Base-by-base conservation (phyloP, 225 moss, liverwort and hornwort species). In the Takakia lepidozioides region DNA sequence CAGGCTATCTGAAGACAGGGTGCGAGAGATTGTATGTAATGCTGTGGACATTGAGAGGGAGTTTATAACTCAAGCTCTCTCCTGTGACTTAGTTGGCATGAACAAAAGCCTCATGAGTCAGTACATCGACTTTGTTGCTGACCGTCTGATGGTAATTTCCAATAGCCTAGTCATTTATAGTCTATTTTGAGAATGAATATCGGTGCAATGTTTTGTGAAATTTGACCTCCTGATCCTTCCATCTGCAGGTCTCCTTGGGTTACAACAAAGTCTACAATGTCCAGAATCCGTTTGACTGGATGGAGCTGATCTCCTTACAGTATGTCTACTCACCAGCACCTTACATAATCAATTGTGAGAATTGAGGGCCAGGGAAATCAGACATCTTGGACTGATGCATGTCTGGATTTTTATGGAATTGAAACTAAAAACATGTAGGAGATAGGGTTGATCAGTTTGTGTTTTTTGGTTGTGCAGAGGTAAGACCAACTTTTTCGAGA, bases 271-370 rank as follows among this genome's bases (percentile, higher is more conserved):
- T 41, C 7, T 93, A 76, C 67, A 78, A 81, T 15, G 69, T 44
- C 1, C 66, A 51, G 3, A 93, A 93, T 47, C 93, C 93, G 0
- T 93, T 93, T 32, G 93, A 93, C 37, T 88, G 88, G 83, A 93
- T 88, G 93, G 93, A 93, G 46, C 72, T 93, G 0, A 88, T 93
- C 18, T 88, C 93, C 14, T 54, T 88, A 28, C 93, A 93, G 93
- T 92, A 75, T 49, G 92, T 72, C 32, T 32, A 0, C 11, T 32
- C 1, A 32, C 11, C 11, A 0, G 7, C 11, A 11, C 11, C 11
- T 32, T 32, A 11, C 32, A 32, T 6, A 32, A 32, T 32, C 16
- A n/a, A 8, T 43, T 7, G 43, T 43, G 21, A 8, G 43, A 43
- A 43, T n/a, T n/a, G n/a, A n/a, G n/a, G n/a, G n/a, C n/a, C n/a